Conservation (phyloP, 176 grass and related monocot species). For the Tuctoria greenei region DNA sequence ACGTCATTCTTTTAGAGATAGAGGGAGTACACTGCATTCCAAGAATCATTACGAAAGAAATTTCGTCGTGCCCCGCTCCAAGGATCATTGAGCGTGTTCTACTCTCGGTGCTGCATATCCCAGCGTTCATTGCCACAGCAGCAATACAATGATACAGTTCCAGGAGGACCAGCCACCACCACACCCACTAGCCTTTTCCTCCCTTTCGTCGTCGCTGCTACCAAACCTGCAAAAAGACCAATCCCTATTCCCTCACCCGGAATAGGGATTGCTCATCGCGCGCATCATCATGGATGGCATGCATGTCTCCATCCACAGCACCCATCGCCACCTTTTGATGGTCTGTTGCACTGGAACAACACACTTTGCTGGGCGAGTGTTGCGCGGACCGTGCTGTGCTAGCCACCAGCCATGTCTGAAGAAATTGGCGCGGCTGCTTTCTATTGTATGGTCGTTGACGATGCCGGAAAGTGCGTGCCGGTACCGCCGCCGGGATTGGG, state of each 20-base stretch:
- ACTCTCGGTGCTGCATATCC: background rate
- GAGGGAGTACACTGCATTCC: too few species aligned
- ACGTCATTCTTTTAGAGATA: too few species aligned
- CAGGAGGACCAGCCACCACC: background rate
- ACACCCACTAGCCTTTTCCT: constrained; percentile 18
- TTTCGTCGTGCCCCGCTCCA: background rate
- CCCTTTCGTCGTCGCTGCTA: background rate
- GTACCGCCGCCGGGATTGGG: background rate
- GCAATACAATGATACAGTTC: constrained; percentile 31
- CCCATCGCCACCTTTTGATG: constrained; percentile 34
- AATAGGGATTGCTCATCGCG: background rate
- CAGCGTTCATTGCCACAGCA: background rate
- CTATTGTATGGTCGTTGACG: background rate
- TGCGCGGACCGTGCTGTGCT: background rate
- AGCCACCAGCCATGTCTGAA: too few species aligned
- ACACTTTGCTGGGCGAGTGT: constrained; percentile 15
- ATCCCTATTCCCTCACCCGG: background rate
- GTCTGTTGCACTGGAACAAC: constrained; percentile 28
- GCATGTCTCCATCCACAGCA: constrained; percentile 12
- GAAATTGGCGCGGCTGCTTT: too few species aligned
- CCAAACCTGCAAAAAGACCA: constrained; percentile 34
- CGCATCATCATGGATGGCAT: constrained; percentile 30
- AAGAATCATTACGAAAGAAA: background rate
- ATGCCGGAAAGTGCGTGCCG: constrained; percentile 8
- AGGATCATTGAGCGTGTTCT: constrained; percentile 6